Conservation (phyloP, 768 basidiomycete species). For the Pholiota microspora region DNA sequence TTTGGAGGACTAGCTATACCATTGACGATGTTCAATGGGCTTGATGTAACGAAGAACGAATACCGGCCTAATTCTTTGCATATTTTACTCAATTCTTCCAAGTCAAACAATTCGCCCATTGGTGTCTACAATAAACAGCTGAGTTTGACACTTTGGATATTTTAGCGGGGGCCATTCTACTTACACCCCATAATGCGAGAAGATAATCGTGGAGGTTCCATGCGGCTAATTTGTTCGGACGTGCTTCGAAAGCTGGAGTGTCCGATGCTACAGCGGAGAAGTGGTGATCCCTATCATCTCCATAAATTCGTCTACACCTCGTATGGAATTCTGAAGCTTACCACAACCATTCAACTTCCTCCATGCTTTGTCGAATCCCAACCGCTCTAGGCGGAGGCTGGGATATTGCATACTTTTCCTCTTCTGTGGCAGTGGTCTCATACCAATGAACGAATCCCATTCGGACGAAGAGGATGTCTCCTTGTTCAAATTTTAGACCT, state of each 20-base stretch:
- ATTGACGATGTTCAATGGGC: constrained; percentile 24
- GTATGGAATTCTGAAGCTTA: not conserved
- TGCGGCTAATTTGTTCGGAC: constrained; percentile 16
- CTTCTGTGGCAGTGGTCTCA: constrained; percentile 17
- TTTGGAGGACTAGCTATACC: constrained; percentile 27
- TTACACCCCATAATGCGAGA: constrained; percentile 24
- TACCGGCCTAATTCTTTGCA: constrained; percentile 21
- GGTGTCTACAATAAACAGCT: constrained; percentile 15
- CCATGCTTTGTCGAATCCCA: constrained; percentile 18
- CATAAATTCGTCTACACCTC: not conserved
- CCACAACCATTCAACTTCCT: constrained; percentile 26
- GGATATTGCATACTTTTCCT: constrained; percentile 11
- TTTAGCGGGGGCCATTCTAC: not conserved
- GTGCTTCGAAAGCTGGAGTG: constrained; percentile 23
- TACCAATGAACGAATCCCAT: constrained; percentile 24
- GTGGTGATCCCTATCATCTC: constrained; percentile 20
- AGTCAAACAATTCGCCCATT: constrained; percentile 25
- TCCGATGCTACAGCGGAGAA: constrained; percentile 25
- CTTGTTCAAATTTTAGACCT: constrained; percentile 18
- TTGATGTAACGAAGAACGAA: constrained; percentile 25
- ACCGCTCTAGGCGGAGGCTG: constrained; percentile 7
- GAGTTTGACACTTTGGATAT: not conserved
- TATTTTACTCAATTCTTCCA: constrained; percentile 21
- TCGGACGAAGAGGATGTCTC: constrained; percentile 24
- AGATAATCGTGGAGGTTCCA: constrained; percentile 27